Percentiles rank a stretch among this genome's conserved stretches.
Conservation (phyloP, 208 protist species). For the Leishmania arabica region DNA sequence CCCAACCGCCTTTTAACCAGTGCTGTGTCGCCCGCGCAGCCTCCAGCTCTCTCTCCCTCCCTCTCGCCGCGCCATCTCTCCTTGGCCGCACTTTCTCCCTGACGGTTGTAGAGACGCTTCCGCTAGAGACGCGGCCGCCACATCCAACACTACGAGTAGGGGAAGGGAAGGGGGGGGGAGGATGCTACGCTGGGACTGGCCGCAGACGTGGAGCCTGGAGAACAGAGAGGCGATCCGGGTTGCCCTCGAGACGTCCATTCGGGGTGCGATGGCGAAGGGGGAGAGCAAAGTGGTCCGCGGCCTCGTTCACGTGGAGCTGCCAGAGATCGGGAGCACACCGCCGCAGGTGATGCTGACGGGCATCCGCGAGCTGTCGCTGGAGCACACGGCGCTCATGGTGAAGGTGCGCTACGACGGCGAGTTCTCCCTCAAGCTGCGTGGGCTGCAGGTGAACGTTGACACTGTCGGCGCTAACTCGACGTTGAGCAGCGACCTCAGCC, state of each 20-base stretch:
- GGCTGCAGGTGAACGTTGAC: conserved; percentile 88
- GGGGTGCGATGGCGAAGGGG: conserved; percentile 67
- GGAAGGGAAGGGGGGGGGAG: neutral
- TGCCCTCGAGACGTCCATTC: conserved; percentile 69
- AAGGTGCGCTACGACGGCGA: conserved; percentile 84
- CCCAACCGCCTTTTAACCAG: neutral
- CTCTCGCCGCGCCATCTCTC: too few relatives aligned
- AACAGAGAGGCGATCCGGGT: conserved; percentile 68
- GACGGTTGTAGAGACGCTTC: neutral
- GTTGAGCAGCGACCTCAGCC: conserved; percentile 61
- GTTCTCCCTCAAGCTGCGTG: conserved; percentile 69
- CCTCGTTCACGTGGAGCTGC: conserved; percentile 69
- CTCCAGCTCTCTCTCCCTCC: neutral
- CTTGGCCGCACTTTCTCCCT: neutral
- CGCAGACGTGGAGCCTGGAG: conserved; percentile 65
- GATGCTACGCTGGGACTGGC: conserved; percentile 91
- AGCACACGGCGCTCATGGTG: conserved; percentile 86
- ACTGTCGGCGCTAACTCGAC: conserved; percentile 58
- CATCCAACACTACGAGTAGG: neutral
- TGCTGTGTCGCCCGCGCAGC: neutral
- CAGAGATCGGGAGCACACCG: conserved; percentile 68
- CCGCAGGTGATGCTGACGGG: conserved; percentile 76
- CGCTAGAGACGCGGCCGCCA: neutral
- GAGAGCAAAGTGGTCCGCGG: conserved; percentile 80
- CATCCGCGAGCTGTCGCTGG: conserved; percentile 71